phyloP scores from a whole-genome alignment of 1,284 basidiomycete species.

The Athelia psychrophila region DNA sequence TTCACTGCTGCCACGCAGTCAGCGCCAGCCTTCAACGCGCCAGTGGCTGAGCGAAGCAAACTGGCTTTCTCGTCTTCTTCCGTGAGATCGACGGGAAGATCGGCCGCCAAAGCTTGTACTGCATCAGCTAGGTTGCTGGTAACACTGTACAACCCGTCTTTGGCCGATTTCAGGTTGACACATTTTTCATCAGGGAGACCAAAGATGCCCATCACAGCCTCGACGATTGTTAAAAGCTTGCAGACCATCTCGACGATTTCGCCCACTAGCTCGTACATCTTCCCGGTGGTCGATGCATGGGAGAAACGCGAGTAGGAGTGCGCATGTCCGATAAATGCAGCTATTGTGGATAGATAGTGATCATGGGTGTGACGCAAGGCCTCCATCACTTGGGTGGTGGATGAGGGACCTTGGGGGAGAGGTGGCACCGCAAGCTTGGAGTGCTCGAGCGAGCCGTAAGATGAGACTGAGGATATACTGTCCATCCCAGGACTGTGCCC shows the following conservation, averaged over 20 bases:
- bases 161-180: constrained; percentile 63
- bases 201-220: constrained; percentile 77
- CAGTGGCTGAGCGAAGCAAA: constrained; percentile 81
- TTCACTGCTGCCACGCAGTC: constrained; percentile 86
- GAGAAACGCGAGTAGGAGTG: constrained; percentile 88
- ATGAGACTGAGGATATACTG: constrained; percentile 63
- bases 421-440: constrained; percentile 41
- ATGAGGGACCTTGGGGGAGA: constrained; percentile 70
- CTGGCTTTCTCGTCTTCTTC: constrained; percentile 82
- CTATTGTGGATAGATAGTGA: constrained; percentile 88
- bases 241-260: constrained; percentile 94
- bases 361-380: constrained; percentile 79
- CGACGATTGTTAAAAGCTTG: constrained; percentile 89
- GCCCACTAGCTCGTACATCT: constrained; percentile 90
- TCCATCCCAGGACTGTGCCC: constrained; percentile 47
- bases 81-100: constrained; percentile 47
- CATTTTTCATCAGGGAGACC: constrained; percentile 55
- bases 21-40: constrained; percentile 83
- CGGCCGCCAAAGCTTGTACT: constrained; percentile 68
- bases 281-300: constrained; percentile 89
- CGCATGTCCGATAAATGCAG: constrained; percentile 95
- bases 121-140: constrained; percentile 88
- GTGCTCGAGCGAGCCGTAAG: constrained; percentile 50
- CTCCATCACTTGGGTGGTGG: constrained; percentile 63
- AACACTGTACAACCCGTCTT: constrained; percentile 82